Base-by-base conservation (phyloP, 345 rosid species). In the Moricandia arvensis region DNA sequence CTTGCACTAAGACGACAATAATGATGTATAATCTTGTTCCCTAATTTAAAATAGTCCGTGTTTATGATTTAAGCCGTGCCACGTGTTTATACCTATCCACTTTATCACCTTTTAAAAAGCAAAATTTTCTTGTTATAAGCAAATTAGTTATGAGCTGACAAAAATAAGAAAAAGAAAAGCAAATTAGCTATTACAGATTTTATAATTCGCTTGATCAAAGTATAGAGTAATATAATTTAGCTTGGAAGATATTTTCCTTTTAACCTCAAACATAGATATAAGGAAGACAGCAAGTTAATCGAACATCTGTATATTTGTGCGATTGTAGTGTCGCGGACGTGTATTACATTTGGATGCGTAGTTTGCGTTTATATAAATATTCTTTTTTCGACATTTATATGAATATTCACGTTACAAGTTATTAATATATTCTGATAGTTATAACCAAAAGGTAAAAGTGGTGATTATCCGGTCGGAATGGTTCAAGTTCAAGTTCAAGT, bases 1-100 rank as follows among this genome's bases (percentile, higher is more conserved):
- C 75, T 70, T 3, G 66, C 80, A 69, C 71, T 76, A 76, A 76
- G 45, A 62, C 74, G 70, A 63, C 70, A 53, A 69, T 76, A 69
- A 55, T 69, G 59, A 63, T 64, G 59, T 76, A 63, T 69, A 30
- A 69, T 69, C 17, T 54, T 69, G 72, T 64, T 29, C 65, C 71
- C 59, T 69, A 63, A 76, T 76, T 76, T 54, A 69, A 76, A 17
- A 57, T 47, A 15, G 13, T 18, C 34, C 13, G 21, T 41, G 71
- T 63, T 76, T 76, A 55, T 70, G 75, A 70, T 63, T 57, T 11
- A 30, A 70, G 31, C 37, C 1, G 51, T 54, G 75, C 80, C 75
- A 76, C 80, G 80, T 70, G 53, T 47, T 47, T n/a, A 47, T 47
- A 4, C 53, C 18, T 13, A 47, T n/a, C 53, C 12, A 37, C 66